A percentile compares a stretch with the other conserved stretches of the same genome.
These are phyloP conservation scores for Cyberlindnera japonica DNA, from an alignment of 805 yeast species.

Conservation along the genomic window DNA sequence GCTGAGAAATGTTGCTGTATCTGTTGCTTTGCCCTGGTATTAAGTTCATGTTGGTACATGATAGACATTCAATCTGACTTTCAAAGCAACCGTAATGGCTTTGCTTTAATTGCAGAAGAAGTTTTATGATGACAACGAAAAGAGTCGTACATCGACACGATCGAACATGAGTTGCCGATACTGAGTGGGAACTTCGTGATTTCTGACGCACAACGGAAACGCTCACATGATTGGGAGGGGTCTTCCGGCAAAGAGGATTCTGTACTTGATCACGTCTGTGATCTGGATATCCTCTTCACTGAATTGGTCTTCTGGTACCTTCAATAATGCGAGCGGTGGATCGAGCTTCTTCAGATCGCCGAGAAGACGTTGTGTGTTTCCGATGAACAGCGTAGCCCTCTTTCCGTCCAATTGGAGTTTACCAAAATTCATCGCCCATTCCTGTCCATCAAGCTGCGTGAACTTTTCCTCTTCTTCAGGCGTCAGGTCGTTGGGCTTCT, in stretches of 20 bases:
- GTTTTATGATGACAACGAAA: too few relatives aligned
- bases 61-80: too few relatives aligned
- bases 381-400: conserved; percentile 57
- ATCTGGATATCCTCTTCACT: conserved; percentile 40
- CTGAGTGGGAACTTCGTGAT: too few relatives aligned
- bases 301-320: conserved; percentile 35
- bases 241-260: conserved; percentile 59
- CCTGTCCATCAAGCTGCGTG: conserved; percentile 29
- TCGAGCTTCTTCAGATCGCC: conserved; percentile 58
- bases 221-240: conserved; percentile 74
- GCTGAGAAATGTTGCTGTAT: too few relatives aligned
- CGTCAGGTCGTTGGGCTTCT: conserved; percentile 30
- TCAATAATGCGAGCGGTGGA: conserved; percentile 62
- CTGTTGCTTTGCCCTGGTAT: too few relatives aligned
- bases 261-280: conserved; percentile 55
- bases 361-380: conserved; percentile 64
- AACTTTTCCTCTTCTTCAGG: conserved; percentile 35
- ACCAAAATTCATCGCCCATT: conserved; percentile 51
- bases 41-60: too few relatives aligned
- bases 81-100: too few relatives aligned
- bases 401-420: conserved; percentile 41
- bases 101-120: too few relatives aligned
- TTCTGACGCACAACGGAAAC: not conserved
- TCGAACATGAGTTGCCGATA: not conserved
- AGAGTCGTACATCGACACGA: too few relatives aligned